phyloP scores from a whole-genome alignment of 164 flowering plant genomes.

The Akebia trifoliata region DNA sequence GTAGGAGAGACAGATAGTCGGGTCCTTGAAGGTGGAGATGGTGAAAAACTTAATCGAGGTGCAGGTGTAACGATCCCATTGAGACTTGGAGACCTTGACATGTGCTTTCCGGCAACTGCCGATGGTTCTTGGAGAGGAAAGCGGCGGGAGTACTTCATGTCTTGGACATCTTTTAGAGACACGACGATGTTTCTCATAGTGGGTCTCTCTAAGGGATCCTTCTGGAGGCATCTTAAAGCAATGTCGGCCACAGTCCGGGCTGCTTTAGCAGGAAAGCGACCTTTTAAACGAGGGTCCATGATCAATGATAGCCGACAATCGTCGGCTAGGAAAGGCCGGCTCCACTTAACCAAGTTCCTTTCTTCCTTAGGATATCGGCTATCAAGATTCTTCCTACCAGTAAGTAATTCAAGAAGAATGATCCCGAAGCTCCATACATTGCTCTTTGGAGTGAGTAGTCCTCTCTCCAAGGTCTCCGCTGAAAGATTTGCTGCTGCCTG shows the following conservation, averaged over 20 bases:
- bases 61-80: conserved; percentile 47
- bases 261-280: conserved; percentile 76
- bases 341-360: conserved; percentile 85
- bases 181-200: conserved; percentile 82
- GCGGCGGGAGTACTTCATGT: conserved; percentile 60
- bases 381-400: conserved; percentile 81
- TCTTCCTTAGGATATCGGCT: conserved; percentile 74
- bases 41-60: conserved; percentile 51
- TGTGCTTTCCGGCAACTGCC: conserved; percentile 42
- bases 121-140: conserved; percentile 89
- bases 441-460: conserved; percentile 90
- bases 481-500: conserved; percentile 76
- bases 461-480: conserved; percentile 80
- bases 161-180: conserved; percentile 68
- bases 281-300: conserved; percentile 90
- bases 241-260: conserved; percentile 75
- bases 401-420: conserved; percentile 82
- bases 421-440: conserved; percentile 94
- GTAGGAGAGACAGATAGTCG: conserved; percentile 43
- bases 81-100: conserved; percentile 75
- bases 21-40: conserved; percentile 51
- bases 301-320: conserved; percentile 72
- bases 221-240: conserved; percentile 76
- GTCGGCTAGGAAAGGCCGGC: conserved; percentile 74
- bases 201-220: conserved; percentile 85